Base-by-base conservation (phyloP, 2,329 filamentous ascomycete genomes). In the Emergomyces pasteurianus region DNA sequence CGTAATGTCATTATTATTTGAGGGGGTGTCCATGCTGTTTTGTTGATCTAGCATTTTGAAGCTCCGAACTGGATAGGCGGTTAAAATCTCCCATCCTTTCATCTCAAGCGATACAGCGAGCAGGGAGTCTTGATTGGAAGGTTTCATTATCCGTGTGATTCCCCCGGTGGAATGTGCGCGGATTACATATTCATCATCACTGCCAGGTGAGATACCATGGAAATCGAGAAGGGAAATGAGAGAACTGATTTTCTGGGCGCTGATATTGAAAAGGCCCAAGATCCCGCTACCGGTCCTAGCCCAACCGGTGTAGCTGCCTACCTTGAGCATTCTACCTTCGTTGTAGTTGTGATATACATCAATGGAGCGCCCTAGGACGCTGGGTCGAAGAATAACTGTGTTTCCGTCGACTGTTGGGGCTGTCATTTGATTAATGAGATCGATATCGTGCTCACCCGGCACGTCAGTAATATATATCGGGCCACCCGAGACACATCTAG, bases 391-490 rank as follows among this genome's bases (percentile, higher is more conserved):
- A 23, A 95, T 88, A 0, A 95, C 83, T 0, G 90, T 94, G 64
- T 84, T 86, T 0, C 86, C 89, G 28, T 83, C 78, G 0, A 85
- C 79, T 0, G 89, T 94, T 12, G 80, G 77, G 0, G 88, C 92
- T 0, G 88, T 91, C 81, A 97, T 92, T 71, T 95, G 86, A 34
- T 80, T 75, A 63, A 99, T 88, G 18, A 99, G 74, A 6, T 80
- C 74, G 36, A 91, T 69, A 68, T 96, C 82, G 72, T 97, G 90
- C 62, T 89, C 77, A 0, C 90, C 92, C 0, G 92, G 92, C 0
- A 85, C 82, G 73, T 99, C 94, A 0, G 92, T 97, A 71, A 99
- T 92, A 68, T 95, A 96, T 47, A 99, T 87, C 0, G 92, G 94
- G 0, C 94, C 94, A 9, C 94, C 94, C 55, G 87, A 92, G 10